These are phyloP conservation scores for Malbranchea zuffiana DNA, from an alignment of 2,329 filamentous ascomycete species.

Conservation along the genomic window DNA sequence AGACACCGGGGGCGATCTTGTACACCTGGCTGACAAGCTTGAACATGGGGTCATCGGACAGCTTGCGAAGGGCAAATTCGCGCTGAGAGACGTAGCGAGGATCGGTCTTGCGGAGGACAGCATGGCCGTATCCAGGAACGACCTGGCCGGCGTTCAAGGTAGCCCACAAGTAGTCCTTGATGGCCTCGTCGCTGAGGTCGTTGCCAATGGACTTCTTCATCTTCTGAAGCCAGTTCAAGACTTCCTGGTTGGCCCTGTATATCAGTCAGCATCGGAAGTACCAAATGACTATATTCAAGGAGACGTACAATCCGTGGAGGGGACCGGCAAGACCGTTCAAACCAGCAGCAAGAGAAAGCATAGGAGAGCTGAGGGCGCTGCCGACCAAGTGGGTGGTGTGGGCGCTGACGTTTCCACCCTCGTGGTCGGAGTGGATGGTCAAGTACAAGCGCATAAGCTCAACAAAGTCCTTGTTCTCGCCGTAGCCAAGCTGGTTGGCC, in stretches of 20 bases:
- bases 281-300: not conserved
- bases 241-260: slow-evolving; percentile 82
- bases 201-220: slow-evolving; percentile 94
- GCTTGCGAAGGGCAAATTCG: slow-evolving; percentile 86
- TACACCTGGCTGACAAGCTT: slow-evolving; percentile 99
- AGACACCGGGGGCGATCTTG: slow-evolving; percentile 96
- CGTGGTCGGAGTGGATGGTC: slow-evolving; percentile 99
- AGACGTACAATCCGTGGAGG: slow-evolving; percentile 70
- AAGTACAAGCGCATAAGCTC: slow-evolving; percentile 98
- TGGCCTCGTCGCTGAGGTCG: slow-evolving; percentile 89
- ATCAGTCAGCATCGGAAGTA: not conserved
- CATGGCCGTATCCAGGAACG: slow-evolving; percentile 96
- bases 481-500: slow-evolving; percentile 97
- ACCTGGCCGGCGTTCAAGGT: slow-evolving; percentile 93
- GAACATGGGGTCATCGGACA: slow-evolving; percentile 98
- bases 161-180: slow-evolving; percentile 97
- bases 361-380: slow-evolving; percentile 89
- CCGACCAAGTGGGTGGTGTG: slow-evolving; percentile 98
- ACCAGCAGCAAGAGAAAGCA: slow-evolving; percentile 91
- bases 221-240: slow-evolving; percentile 96
- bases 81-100: slow-evolving; percentile 98
- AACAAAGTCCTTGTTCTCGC: slow-evolving; percentile 88
- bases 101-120: slow-evolving; percentile 98
- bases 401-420: slow-evolving; percentile 96
- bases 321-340: slow-evolving; percentile 96